Percentiles rank a stretch among this genome's conserved stretches.
Evolutionary conservation across 169 alveolate genomes (phyloP).

Genomic region (Eimeria maxima): DNA sequence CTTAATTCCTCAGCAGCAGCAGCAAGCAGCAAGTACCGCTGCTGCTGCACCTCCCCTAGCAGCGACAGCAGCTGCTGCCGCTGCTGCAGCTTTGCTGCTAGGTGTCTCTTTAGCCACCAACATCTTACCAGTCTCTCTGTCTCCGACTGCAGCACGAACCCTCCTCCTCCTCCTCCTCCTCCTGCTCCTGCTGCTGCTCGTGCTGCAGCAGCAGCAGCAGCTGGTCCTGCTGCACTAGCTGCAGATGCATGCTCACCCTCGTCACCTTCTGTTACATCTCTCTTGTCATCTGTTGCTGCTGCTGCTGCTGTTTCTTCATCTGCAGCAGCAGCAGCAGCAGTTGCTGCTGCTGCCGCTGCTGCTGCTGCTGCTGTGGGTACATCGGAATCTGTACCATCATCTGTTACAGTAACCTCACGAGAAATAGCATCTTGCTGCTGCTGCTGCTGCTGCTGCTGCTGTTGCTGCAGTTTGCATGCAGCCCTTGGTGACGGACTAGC

Average conservation of each 20-base stretch:
- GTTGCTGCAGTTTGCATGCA: constrained; percentile 23
- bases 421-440: constrained; percentile 25
- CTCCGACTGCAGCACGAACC: constrained; percentile 65
- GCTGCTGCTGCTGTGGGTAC: constrained; percentile 37
- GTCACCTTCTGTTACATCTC: background rate
- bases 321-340: background rate
- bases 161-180: constrained; percentile 24
- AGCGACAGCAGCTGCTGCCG: constrained; percentile 80
- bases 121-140: constrained; percentile 41
- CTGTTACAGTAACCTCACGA: background rate
- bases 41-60: constrained; percentile 72
- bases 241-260: background rate
- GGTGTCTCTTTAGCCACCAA: constrained; percentile 70
- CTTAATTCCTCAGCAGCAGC: constrained; percentile 53
- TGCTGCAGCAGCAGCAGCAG: constrained; percentile 36
- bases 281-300: constrained; percentile 27
- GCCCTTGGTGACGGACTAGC: background rate
- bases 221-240: background rate
- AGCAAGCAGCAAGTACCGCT: constrained; percentile 40
- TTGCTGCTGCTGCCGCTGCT: background rate
- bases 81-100: constrained; percentile 71
- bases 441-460: constrained; percentile 52
- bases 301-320: constrained; percentile 44
- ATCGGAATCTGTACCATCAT: background rate
- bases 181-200: constrained; percentile 29